Evolutionary conservation across 129 eudicot genomes (phyloP), one percentile per base, ranked within the genome.

Genomic region (Arctium minus): DNA sequence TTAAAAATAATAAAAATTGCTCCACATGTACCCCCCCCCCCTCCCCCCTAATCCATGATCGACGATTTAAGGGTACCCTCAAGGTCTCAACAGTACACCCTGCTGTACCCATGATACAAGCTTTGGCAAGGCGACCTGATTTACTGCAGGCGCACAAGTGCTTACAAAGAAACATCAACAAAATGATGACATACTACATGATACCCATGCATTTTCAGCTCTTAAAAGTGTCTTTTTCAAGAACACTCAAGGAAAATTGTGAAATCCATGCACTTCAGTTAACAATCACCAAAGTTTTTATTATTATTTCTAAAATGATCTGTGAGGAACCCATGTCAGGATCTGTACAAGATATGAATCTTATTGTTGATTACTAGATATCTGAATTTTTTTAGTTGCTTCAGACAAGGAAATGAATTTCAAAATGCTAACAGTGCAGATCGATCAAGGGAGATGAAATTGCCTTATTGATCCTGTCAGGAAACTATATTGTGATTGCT

Each of bases 401-500:
- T 78, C 72, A 70, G 68, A 76, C 72, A 79, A 78, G 44, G 37
- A 65, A 12, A 84, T 46, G 37, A 40, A 75, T 70, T 70, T 83
- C 56, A 37, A 22, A 74, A 62, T 75, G 77, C 73, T 76, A 88
- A 88, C 98, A 95, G 98, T 87, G 97, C 93, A 92, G 94, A 86
- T 91, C 97, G 17, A 87, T 95, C 67, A 88, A 89, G 71, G 86
- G 85, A 80, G 88, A 92, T 82, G 93, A 95, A 73, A 84, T 95
- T 40, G 89, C 90, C 44, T 36, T 88, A 2, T 46, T 91, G 77
- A 92, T 95, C 74, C 80, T 90, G 79, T 92, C 98, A 39, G 97
- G 97, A 81, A 89, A 92, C 53, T 90, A 91, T 86, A 81, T 91
- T 65, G 94, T 90, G 42, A 91, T 95, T 81, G 93, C 97, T 70